These are phyloP conservation scores for Cladophialophora exuberans DNA, from an alignment of 2,329 filamentous ascomycete species.

Conservation along the genomic window DNA sequence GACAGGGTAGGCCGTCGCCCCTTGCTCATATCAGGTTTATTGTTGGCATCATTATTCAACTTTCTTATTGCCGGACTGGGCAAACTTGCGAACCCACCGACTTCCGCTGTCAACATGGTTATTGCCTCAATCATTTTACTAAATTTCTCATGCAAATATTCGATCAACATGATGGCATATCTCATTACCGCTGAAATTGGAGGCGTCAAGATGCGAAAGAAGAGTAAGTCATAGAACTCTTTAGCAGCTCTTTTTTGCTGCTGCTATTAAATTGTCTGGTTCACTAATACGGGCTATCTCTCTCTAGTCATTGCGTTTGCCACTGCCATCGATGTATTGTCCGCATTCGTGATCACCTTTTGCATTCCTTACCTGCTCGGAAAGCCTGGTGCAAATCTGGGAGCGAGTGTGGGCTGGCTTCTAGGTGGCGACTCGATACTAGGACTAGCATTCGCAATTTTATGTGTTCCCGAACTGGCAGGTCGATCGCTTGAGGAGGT, in stretches of 20 bases:
- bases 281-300: not conserved
- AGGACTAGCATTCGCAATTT: too few species aligned
- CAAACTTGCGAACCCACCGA: not conserved
- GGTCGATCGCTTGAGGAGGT: conserved; percentile 2
- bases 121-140: too few species aligned
- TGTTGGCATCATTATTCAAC: not conserved
- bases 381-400: not conserved
- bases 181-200: not conserved
- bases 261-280: too few species aligned
- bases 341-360: not conserved
- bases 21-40: not conserved
- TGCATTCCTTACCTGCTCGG: not conserved
- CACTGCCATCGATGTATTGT: not conserved
- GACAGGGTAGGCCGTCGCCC: not conserved
- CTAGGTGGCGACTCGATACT: too few species aligned
- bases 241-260: too few species aligned
- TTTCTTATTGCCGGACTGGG: not conserved
- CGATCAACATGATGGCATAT: too few species aligned
- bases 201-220: conserved; percentile 1
- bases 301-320: not conserved
- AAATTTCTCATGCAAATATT: too few species aligned
- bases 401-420: too few species aligned
- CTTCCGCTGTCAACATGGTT: too few species aligned
- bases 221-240: conserved; percentile 5
- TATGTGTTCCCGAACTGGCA: not conserved